These are phyloP conservation scores for Leccinum ochraceum DNA, from an alignment of 768 basidiomycete genomes.

Conservation along the genomic window DNA sequence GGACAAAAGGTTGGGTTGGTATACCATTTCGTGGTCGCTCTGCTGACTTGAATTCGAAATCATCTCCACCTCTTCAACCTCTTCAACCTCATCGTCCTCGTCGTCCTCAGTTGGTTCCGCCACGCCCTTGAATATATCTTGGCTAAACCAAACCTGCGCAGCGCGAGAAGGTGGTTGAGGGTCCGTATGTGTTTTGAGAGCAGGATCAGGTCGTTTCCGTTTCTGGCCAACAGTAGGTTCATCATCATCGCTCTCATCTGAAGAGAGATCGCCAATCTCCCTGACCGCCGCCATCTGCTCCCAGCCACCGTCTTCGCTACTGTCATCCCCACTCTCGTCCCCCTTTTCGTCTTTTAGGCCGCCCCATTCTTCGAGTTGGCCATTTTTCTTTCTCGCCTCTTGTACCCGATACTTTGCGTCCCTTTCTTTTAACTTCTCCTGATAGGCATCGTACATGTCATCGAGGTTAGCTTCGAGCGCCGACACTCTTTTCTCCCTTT, in stretches of 20 bases:
- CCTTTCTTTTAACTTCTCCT: slow-evolving; percentile 72
- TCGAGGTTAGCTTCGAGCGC: slow-evolving; percentile 87
- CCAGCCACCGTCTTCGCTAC: slow-evolving; percentile 62
- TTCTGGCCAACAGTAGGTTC: slow-evolving; percentile 39
- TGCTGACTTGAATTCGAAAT: slow-evolving; percentile 33
- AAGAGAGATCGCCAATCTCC: slow-evolving; percentile 47
- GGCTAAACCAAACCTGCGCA: slow-evolving; percentile 93
- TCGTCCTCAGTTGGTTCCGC: slow-evolving; percentile 35
- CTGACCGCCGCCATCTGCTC: slow-evolving; percentile 63
- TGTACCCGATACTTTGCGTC: slow-evolving; percentile 88
- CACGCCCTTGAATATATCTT: slow-evolving; percentile 75
- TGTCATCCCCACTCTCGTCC: slow-evolving; percentile 40
- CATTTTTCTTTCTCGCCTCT: slow-evolving; percentile 71
- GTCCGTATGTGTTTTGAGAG: slow-evolving; percentile 37
- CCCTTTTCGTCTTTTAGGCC: slow-evolving; percentile 60
- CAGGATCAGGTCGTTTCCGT: slow-evolving; percentile 38
- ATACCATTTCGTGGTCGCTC: slow-evolving; percentile 33
- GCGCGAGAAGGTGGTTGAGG: slow-evolving; percentile 49
- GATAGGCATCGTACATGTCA: slow-evolving; percentile 85
- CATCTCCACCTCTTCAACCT: slow-evolving; percentile 27
- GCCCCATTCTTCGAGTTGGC: slow-evolving; percentile 77
- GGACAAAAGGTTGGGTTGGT: slow-evolving; percentile 1
- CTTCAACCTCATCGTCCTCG: slow-evolving; percentile 13
- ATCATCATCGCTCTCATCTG: slow-evolving; percentile 51
- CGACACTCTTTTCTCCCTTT: slow-evolving; percentile 58